Evolutionary conservation across 1,284 basidiomycete species (phyloP), one percentile per base, ranked within the genome.

Genomic region (Boletus sp.): DNA sequence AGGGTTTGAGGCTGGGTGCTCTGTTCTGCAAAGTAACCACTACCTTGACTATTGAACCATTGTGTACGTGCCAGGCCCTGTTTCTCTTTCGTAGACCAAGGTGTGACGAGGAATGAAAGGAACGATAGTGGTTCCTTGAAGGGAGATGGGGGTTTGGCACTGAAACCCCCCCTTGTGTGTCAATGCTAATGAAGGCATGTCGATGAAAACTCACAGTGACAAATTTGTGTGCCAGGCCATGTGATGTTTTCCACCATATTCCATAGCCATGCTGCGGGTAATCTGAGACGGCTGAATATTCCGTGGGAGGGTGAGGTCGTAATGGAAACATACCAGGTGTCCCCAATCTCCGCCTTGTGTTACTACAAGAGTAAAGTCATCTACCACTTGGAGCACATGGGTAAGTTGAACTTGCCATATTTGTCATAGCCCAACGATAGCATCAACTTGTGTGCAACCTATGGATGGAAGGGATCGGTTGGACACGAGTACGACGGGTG

Each of bases 291-390:
- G n/a, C n/a, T n/a, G n/a, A 40, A n/a, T 10, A 38, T 27, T 13
- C 16, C 27, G 14, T 27, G 17, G 16, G n/a, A 19, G 37, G 37
- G 37, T 37, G 37, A 19, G 14, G 37, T 19, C 16, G 37, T 19
- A 19, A 17, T 19, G 37, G 19, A 37, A 19, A 68, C 77, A 27
- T 63, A 81, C 81, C 2, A 73, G 30, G 53, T 57, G 67, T 30
- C 83, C 83, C 81, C 81, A 83, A 60, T 85, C 83, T 5, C 83
- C 83, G 21, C 81, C 83, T 69, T 85, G 79, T 0, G 78, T 79
- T 6, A 81, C 82, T 84, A 55, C 10, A 56, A 51, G n/a, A 21
- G 40, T 38, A 21, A 14, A 19, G 10, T 37, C 37, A 37, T 14
- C 19, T 16, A 37, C 37, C 14, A 19, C 37, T 37, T 37, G 14